phyloP scores from a whole-genome alignment of 768 basidiomycete species.

The Collybiopsis confluens region DNA sequence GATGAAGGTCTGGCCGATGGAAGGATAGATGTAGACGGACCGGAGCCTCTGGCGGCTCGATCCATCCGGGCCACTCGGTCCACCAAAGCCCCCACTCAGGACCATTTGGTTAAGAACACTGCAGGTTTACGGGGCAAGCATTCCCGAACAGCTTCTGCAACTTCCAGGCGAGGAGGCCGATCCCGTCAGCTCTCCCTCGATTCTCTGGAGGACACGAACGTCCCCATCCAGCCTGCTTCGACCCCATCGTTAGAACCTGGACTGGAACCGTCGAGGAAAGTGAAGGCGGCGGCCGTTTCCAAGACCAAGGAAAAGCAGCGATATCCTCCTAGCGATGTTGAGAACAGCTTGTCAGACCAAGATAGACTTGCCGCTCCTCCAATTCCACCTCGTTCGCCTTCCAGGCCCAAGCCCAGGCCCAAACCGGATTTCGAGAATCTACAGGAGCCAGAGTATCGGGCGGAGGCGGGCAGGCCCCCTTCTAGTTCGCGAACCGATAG shows the following conservation, averaged over 20 bases:
- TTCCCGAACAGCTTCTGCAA: constrained; percentile 25
- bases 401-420: not conserved
- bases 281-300: not conserved
- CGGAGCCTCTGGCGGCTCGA: not conserved
- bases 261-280: not conserved
- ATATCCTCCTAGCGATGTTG: not conserved
- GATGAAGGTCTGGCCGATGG: too few species aligned
- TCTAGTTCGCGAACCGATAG: not conserved
- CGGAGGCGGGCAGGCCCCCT: not conserved
- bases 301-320: not conserved
- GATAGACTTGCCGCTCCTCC: not conserved
- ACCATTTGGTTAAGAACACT: not conserved
- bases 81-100: not conserved
- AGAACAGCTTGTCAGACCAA: not conserved
- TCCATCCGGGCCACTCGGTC: not conserved
- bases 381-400: constrained; percentile 2
- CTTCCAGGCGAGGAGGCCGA: constrained; percentile 22
- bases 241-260: not conserved
- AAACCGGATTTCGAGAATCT: not conserved
- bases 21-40: constrained; percentile 11
- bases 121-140: not conserved
- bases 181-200: not conserved
- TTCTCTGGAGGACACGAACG: not conserved
- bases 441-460: not conserved
- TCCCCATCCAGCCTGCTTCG: not conserved